Conservation (phyloP, 129 eudicot genomes). For the Ambrosia trifida region DNA sequence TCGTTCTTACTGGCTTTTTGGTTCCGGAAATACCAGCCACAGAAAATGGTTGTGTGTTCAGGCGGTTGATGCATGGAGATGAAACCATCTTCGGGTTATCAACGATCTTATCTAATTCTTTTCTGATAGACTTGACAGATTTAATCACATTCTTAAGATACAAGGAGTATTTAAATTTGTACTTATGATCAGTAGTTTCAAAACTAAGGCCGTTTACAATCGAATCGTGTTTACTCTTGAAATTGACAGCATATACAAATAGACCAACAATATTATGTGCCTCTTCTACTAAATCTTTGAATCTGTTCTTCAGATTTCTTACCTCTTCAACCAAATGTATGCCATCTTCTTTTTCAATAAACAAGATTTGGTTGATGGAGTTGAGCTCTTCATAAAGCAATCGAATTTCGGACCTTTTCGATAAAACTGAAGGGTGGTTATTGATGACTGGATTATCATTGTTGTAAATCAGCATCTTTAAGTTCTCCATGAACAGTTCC, state of each 20-base stretch:
- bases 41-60: background rate
- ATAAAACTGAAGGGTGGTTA: background rate
- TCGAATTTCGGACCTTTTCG: background rate
- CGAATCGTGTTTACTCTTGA: background rate
- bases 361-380: slow-evolving; percentile 16
- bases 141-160: slow-evolving; percentile 24
- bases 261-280: slow-evolving; percentile 21
- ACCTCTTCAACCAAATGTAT: background rate
- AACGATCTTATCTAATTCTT: background rate
- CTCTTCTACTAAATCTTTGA: slow-evolving; percentile 14
- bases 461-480: slow-evolving; percentile 10
- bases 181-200: too few species aligned
- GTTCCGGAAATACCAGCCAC: background rate
- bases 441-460: background rate
- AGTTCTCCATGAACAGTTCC: slow-evolving; percentile 17
- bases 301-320: slow-evolving; percentile 2
- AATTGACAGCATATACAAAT: background rate
- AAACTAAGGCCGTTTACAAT: too few species aligned
- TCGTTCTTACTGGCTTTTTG: background rate
- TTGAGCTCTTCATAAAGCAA: slow-evolving; percentile 13
- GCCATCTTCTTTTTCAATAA: background rate
- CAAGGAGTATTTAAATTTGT: background rate
- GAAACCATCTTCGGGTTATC: slow-evolving; percentile 12
- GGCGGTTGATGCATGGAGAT: background rate
- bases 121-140: background rate